Evolutionary conservation across 495 filamentous ascomycete species (phyloP), one percentile per base, ranked within the genome.

Genomic region (Penicillium coffeae): DNA sequence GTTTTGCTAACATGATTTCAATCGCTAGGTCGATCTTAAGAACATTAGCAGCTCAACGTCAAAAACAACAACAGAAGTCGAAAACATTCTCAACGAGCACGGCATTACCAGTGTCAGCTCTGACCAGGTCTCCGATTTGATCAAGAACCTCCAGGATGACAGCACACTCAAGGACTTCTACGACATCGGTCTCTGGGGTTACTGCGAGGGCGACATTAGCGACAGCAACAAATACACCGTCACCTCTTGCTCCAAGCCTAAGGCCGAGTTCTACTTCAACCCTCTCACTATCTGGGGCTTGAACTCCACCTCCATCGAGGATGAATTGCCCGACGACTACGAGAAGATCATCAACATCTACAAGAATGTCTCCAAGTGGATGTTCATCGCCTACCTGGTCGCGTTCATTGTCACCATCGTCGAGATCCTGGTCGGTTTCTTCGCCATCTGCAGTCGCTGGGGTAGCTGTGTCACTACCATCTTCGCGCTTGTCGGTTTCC

Each of bases 181-280:
- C 78, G 77, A 82, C 42, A 76, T 96, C 62, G 80, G 79, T 51
- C 75, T 98, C 21, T 95, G 86, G 87, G 86, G 86, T 62, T 96
- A 90, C 80, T 97, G 93, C 75, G 72, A 77, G 13, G 80, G 81
- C 37, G 69, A 74, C 43, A 83, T 84, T 71, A 77, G 68, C 30
- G 73, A 63, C 38, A n/a, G n/a, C n/a, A 63, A 52, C 52, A 54
- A 60, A 6, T 64, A 60, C 51, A 55, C 69, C 18, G 65, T 70
- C 51, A 67, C 62, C 34, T 71, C 58, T 48, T 87, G 83, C 73
- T 81, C 80, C 8, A 58, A 67, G 34, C 78, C 72, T 44, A 63
- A 87, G 68, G 65, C 79, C 3, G 64, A 82, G 48, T 96, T 87
- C 75, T 80, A 83, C 74, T 96, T 90, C 81, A 82, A 94, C 63